Evolutionary conservation across 495 filamentous ascomycete genomes (phyloP), one percentile per base, ranked within the genome.

Genomic region (Amphirosellinia nigrospora): DNA sequence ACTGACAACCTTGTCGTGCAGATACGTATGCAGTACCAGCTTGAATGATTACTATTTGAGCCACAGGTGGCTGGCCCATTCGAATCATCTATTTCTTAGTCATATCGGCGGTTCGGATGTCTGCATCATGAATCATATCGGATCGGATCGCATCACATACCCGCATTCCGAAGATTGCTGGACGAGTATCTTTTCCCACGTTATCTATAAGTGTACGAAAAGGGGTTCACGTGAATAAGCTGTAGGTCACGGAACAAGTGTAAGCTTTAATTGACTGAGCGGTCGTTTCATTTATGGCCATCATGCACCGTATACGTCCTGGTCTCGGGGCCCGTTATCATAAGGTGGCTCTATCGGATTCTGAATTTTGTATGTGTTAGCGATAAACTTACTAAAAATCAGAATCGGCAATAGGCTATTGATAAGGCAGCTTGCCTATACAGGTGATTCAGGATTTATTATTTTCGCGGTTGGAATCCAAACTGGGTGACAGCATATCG

Each of bases 111-210:
- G 34, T 36, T 41, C 3, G 36, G 32, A 58, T 36, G 19, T 45
- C 59, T 30, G 21, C 3, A 15, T 43, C 6, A 32, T 26, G 15
- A 30, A 10, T 48, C 61, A 43, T 30, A 50, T 36, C 43, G 61
- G 61, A 64, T 19, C 61, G 61, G 41, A 36, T 64, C 61, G 61
- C 28, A 64, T 64, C 23, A 45, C 23, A 43, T 46, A 21, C 19
- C 61, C 43, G 43, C 41, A 48, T 36, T 13, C 28, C 8, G 16
- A 32, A 46, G 58, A 10, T 41, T 34, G 55, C 11, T 56, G 53
- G 19, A 30, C 23, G 50, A 30, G 16, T 13, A 55, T 10, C 3
- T 32, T 7, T 56, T 56, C 23, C 53, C 15, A 30, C 9, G 53
- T 56, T 56, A 10, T 52, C 26, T 23, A 26, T 23, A 28, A 23